These are phyloP conservation scores for Suzukiozyma palmioleophila DNA, from an alignment of 1,139 yeast species.

Conservation along the genomic window DNA sequence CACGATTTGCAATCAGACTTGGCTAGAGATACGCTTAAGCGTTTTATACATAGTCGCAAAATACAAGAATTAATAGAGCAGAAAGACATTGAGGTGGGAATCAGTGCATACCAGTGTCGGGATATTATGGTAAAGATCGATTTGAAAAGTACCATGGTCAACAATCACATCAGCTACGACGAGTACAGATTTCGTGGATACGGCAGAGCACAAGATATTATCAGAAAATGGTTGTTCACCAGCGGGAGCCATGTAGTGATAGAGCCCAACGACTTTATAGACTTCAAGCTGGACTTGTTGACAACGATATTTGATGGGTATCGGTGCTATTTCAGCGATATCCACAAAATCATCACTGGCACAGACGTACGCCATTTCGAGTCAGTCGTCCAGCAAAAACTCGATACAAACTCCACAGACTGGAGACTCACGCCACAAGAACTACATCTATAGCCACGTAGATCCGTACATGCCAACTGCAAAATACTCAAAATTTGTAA, in stretches of 20 bases:
- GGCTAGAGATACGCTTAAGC: not conserved
- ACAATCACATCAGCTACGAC: not conserved
- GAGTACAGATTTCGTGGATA: conserved; percentile 4
- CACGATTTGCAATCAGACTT: not conserved
- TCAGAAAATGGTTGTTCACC: conserved; percentile 4
- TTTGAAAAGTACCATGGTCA: not conserved
- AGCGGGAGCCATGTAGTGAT: conserved; percentile 6
- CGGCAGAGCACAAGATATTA: conserved; percentile 2
- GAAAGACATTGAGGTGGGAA: not conserved
- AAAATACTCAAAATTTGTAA: too few relatives aligned
- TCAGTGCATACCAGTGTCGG: not conserved
- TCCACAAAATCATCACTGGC: not conserved
- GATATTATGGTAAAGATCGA: not conserved
- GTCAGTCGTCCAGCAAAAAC: not conserved
- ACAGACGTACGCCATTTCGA: conserved; percentile 1
- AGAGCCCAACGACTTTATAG: conserved; percentile 13
- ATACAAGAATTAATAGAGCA: not conserved
- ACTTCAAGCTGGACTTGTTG: conserved; percentile 11
- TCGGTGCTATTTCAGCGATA: not conserved
- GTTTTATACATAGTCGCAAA: not conserved
- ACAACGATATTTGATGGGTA: not conserved
- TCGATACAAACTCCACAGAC: not conserved
- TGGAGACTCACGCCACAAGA: conserved; percentile 1
- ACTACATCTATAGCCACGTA: not conserved
- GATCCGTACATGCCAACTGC: not conserved